Percentiles rank a stretch among this genome's conserved stretches.
Evolutionary conservation across 257 asterid genomes (phyloP).

Genomic region (Cordia subcordata): DNA sequence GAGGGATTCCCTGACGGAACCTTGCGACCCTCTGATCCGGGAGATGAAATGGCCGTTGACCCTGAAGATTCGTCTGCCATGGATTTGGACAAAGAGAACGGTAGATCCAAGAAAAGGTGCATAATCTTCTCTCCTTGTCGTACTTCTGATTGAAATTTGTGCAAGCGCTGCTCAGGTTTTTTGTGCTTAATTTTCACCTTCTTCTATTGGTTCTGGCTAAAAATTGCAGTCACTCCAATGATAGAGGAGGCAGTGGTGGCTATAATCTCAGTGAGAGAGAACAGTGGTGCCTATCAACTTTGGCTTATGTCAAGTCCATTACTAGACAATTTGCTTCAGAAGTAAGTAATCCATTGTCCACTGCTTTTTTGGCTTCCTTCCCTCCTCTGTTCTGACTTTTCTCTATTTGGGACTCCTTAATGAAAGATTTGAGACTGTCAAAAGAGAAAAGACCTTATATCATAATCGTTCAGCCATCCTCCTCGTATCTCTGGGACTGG

Average conservation of each 20-base stretch:
- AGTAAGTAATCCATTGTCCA: constrained; percentile 37
- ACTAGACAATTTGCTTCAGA: constrained; percentile 92
- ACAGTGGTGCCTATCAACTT: constrained; percentile 93
- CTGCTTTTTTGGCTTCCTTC: constrained; percentile 3
- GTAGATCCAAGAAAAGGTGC: constrained; percentile 57
- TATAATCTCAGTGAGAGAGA: constrained; percentile 75
- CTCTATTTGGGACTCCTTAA: background rate
- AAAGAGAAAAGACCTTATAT: too few relatives aligned
- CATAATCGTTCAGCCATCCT: too few relatives aligned
- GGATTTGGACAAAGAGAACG: constrained; percentile 72
- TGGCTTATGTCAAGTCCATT: constrained; percentile 89
- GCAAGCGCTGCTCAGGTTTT: too few relatives aligned
- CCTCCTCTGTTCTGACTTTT: background rate
- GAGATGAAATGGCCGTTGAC: constrained; percentile 81
- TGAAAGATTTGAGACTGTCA: too few relatives aligned
- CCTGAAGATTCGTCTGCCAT: constrained; percentile 56
- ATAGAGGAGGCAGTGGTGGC: constrained; percentile 39
- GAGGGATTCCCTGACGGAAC: constrained; percentile 58
- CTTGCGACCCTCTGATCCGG: constrained; percentile 38
- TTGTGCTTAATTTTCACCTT: background rate
- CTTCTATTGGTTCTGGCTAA: constrained; percentile 14
- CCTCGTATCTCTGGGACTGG: too few relatives aligned
- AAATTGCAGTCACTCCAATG: constrained; percentile 45
- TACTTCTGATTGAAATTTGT: constrained; percentile 4
- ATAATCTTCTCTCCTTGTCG: constrained; percentile 3